Evolutionary conservation across 2,329 filamentous ascomycete species (phyloP).

Genomic region (Beauveria rudraprayagi): DNA sequence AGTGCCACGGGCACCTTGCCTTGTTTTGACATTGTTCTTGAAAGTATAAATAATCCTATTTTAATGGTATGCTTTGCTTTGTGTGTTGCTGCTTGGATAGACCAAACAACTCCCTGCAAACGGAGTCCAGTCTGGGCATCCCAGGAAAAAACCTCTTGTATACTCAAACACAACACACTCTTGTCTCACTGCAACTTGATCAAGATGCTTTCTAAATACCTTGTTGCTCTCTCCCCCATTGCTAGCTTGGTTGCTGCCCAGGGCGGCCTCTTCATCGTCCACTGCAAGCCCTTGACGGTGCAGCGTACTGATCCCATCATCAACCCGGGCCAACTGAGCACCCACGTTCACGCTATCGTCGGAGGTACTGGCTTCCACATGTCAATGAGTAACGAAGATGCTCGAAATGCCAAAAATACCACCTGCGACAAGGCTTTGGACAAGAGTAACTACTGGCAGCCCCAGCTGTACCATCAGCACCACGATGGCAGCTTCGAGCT

Average conservation of each 20-base stretch:
- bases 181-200: no score
- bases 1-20: background rate
- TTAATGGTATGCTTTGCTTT: background rate
- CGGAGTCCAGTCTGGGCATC: background rate
- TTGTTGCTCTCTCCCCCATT: background rate
- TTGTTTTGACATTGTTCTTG: background rate
- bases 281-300: constrained; percentile 19
- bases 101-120: background rate
- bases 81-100: background rate
- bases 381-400: constrained; percentile 42
- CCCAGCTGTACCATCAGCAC: constrained; percentile 43
- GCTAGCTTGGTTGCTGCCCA: background rate
- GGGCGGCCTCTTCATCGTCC: constrained; percentile 19
- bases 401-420: constrained; percentile 49
- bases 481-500: constrained; percentile 47
- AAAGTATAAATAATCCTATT: background rate
- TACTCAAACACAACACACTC: background rate
- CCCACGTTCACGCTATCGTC: constrained; percentile 53
- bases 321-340: constrained; percentile 41
- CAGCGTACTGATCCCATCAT: constrained; percentile 54
- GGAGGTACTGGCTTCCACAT: constrained; percentile 55
- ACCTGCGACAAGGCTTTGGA: constrained; percentile 56
- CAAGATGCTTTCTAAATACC: background rate
- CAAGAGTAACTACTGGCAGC: constrained; percentile 62
- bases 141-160: background rate